These are phyloP conservation scores for Piper longum DNA, from an alignment of 164 flowering plant genomes.

Conservation along the genomic window DNA sequence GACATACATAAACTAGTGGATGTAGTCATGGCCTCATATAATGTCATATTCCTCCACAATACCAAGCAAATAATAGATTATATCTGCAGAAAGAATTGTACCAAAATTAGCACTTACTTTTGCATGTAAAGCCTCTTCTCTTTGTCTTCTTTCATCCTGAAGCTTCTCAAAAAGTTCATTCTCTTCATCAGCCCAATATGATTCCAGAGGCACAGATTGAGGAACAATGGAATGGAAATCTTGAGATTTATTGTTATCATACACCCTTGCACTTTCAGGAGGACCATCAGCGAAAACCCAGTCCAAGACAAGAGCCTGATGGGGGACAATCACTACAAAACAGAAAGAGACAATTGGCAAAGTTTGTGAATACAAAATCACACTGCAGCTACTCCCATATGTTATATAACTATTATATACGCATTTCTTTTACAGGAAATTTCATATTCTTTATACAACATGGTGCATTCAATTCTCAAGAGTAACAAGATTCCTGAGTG, in stretches of 20 bases:
- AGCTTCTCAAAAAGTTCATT: conserved; percentile 42
- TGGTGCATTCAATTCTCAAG: background rate
- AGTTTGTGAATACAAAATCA: background rate
- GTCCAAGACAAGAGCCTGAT: conserved; percentile 62
- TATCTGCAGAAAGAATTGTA: background rate
- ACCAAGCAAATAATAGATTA: too few species aligned
- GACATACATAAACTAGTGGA: background rate
- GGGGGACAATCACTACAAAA: conserved; percentile 67
- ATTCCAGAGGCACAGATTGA: conserved; percentile 35
- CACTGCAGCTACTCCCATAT: background rate
- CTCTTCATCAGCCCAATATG: conserved; percentile 81
- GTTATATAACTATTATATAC: too few species aligned
- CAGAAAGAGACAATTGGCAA: background rate
- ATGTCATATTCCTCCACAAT: too few species aligned
- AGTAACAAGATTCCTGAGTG: too few species aligned
- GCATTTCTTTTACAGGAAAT: background rate
- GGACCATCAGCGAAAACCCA: conserved; percentile 99
- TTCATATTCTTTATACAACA: background rate
- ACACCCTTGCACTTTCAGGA: conserved; percentile 48
- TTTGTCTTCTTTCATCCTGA: conserved; percentile 60
- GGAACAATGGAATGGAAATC: conserved; percentile 90
- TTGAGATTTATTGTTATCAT: conserved; percentile 68
- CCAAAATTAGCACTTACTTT: conserved; percentile 39
- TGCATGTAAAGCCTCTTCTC: conserved; percentile 63
- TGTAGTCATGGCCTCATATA: too few species aligned